Percentiles rank a stretch among this genome's conserved stretches.
Evolutionary conservation across 768 basidiomycete genomes (phyloP).

Genomic region (Boletus reticulatus): DNA sequence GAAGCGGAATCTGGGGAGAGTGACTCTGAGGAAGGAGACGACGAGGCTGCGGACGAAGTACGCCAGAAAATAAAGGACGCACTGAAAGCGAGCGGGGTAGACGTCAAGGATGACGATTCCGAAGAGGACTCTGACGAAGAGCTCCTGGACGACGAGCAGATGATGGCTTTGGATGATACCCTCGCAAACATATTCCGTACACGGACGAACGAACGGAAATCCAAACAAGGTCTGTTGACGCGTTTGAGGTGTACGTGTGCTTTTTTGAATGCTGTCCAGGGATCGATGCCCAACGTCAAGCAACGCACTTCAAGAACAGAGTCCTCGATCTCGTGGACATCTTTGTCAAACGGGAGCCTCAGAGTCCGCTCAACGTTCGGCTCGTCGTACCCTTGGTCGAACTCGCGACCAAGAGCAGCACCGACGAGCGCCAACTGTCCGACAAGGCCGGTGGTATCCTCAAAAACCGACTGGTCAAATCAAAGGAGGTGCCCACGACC

Average conservation of each 20-base stretch:
- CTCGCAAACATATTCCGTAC: slow-evolving; percentile 84
- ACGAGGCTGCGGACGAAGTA: slow-evolving; percentile 48
- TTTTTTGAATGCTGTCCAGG: slow-evolving; percentile 33
- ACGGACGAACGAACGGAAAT: slow-evolving; percentile 57
- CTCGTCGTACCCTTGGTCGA: slow-evolving; percentile 77
- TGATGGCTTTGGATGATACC: slow-evolving; percentile 95
- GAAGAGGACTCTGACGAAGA: slow-evolving; percentile 59
- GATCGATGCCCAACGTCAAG: slow-evolving; percentile 76
- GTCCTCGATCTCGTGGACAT: slow-evolving; percentile 93
- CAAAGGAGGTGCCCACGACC: slow-evolving; percentile 60
- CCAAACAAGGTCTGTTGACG: slow-evolving; percentile 56
- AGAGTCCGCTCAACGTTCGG: slow-evolving; percentile 65
- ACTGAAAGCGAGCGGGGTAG: slow-evolving; percentile 56
- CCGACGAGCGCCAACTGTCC: slow-evolving; percentile 84
- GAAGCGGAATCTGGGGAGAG: slow-evolving; percentile 35
- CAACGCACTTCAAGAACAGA: slow-evolving; percentile 94
- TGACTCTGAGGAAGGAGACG: slow-evolving; percentile 49
- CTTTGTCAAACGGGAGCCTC: slow-evolving; percentile 73
- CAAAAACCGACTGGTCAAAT: slow-evolving; percentile 67
- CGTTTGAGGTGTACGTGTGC: neutral
- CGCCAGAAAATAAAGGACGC: slow-evolving; percentile 66
- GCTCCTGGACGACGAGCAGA: slow-evolving; percentile 94
- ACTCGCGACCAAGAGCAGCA: slow-evolving; percentile 59
- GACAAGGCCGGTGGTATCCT: slow-evolving; percentile 86
- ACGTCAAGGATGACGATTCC: slow-evolving; percentile 50